Conservation (phyloP, 2,329 filamentous ascomycete genomes). For the Aspergillus floridensis region DNA sequence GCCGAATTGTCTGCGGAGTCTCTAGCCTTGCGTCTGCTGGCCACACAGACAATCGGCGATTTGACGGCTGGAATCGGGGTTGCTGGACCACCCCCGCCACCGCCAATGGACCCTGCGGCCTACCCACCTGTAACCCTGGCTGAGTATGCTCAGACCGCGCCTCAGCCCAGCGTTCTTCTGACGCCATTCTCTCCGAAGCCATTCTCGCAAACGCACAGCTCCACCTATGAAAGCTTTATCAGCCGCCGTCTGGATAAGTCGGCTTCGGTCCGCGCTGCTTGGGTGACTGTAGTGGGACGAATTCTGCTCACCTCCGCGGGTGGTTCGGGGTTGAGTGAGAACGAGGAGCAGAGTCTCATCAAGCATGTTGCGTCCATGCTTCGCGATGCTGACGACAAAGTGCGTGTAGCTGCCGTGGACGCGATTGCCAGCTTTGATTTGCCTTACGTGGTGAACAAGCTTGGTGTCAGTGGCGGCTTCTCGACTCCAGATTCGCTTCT, state of each 20-base stretch:
- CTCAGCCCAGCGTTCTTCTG: conserved; percentile 63
- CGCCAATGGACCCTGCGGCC: conserved; percentile 72
- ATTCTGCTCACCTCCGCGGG: conserved; percentile 91
- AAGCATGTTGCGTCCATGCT: conserved; percentile 75
- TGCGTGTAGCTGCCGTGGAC: conserved; percentile 83
- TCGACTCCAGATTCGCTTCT: conserved; percentile 75
- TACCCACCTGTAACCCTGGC: conserved; percentile 65
- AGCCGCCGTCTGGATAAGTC: conserved; percentile 85
- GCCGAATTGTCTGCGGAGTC: conserved; percentile 90
- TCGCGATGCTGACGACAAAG: conserved; percentile 84
- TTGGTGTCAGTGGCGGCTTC: conserved; percentile 73
- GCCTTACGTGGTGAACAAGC: conserved; percentile 74
- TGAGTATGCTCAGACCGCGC: conserved; percentile 51
- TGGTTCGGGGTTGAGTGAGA: conserved; percentile 78
- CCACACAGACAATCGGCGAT: conserved; percentile 91
- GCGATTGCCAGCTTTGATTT: conserved; percentile 79
- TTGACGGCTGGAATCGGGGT: conserved; percentile 92
- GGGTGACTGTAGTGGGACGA: conserved; percentile 78
- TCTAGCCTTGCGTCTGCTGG: conserved; percentile 77
- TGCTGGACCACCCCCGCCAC: conserved; percentile 74
- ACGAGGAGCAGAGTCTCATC: conserved; percentile 75
- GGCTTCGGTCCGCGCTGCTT: conserved; percentile 75
- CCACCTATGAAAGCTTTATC: conserved; percentile 79
- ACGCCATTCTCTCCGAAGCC: conserved; percentile 84
- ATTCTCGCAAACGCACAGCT: conserved; percentile 77